Evolutionary conservation across 1,139 yeast species (phyloP), one percentile per base, ranked within the genome.

Genomic region (Yamadazyma taylorii): DNA sequence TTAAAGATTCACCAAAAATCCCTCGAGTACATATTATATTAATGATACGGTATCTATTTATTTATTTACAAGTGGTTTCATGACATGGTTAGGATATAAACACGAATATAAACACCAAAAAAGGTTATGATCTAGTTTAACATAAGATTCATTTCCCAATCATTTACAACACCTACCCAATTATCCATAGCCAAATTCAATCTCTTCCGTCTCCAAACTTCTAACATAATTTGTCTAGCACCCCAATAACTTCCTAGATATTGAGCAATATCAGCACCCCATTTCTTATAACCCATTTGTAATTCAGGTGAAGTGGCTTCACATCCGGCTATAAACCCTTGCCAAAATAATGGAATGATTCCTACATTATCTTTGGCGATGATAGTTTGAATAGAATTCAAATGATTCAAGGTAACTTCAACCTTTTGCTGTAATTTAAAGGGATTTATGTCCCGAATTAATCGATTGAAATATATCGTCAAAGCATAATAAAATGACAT

Each of bases 131-230:
- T 14, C 28, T 50, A 81, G 38, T 78, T 75, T 47, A 86, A 63
- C 92, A 86, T 85, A 42, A 87, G 72, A 51, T 84, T 85, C 77
- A 87, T 84, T 52, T 83, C 89, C 94, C 94, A 85, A 47, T 87
- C 95, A 34, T 74, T 73, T 34, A 85, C 76, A 21, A 86, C 90
- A 38, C 85, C 79, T 42, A 81, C 80, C 96, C 95, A 88, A 47
- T 80, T 79, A 47, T 78, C 85, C 37, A 77, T 68, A 19, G 71
- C 67, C 39, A 75, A 81, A 27, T 75, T 74, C 51, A 72, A 71
- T 37, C 78, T 67, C 49, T 86, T 78, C 32, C 95, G 67, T 41
- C 89, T 62, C 96, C 96, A 87, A 2, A 87, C 94, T 55, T 87
- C 96, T 43, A 81, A 67, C 83, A 88, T 83, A 34, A 87, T 85